These are phyloP conservation scores for Cylindrodendrum hubeiense DNA, from an alignment of 2,329 filamentous ascomycete genomes.

Conservation along the genomic window DNA sequence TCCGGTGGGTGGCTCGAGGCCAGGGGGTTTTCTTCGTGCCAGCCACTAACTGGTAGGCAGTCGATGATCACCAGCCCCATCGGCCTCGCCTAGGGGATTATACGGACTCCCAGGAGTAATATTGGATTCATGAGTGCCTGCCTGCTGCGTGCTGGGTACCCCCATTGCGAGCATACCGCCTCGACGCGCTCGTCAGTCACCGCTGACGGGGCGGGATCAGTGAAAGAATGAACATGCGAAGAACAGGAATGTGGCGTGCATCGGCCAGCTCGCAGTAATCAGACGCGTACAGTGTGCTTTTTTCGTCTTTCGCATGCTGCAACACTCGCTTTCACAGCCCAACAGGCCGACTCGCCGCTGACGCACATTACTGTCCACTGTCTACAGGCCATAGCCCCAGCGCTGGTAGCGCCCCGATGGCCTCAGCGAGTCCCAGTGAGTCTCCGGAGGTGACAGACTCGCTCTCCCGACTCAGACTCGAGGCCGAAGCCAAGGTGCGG, in stretches of 20 bases:
- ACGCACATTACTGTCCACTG: background rate
- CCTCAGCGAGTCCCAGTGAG: conserved; percentile 8
- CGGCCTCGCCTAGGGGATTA: conserved; percentile 3
- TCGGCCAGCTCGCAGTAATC: background rate
- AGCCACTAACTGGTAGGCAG: background rate
- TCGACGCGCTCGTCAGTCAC: background rate
- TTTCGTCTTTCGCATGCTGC: background rate
- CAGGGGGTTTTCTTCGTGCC: conserved; percentile 1
- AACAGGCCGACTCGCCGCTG: background rate
- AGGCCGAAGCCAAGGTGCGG: background rate
- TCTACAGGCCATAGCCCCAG: background rate
- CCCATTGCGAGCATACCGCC: conserved; percentile 1
- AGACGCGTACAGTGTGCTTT: conserved; percentile 8
- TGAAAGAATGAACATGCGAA: conserved; percentile 17
- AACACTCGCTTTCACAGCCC: background rate
- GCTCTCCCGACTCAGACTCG: conserved; percentile 8
- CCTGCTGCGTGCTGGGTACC: background rate
- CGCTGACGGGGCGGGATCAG: background rate
- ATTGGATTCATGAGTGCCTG: background rate
- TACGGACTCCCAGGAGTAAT: background rate
- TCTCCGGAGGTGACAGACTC: background rate
- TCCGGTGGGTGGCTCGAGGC: conserved; percentile 19
- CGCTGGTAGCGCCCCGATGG: background rate
- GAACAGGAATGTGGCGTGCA: conserved; percentile 21
- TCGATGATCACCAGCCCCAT: conserved; percentile 1